Base-by-base conservation (phyloP, 2,329 filamentous ascomycete genomes). In the Rachicladosporium sp. region DNA sequence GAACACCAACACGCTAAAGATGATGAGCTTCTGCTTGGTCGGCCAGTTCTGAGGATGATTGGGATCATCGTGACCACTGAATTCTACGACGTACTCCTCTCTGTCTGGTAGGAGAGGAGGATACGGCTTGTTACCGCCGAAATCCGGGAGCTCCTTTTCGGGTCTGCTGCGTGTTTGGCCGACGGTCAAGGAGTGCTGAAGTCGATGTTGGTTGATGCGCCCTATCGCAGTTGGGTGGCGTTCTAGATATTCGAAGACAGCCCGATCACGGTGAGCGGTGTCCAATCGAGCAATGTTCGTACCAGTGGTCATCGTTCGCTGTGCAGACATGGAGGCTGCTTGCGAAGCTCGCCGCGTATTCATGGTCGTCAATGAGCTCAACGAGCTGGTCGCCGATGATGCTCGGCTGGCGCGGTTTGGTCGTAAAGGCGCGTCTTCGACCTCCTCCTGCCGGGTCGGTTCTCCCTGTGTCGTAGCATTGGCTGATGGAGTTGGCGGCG, bases 11-110 rank as follows among this genome's bases (percentile, higher is more conserved):
- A 86, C 78, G 31, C 70, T 69, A 12, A 77, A 74, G 0, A 79
- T 83, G 4, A 73, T 50, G 31, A 86, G 36, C 52, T 73, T 76
- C 76, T 93, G 94, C 67, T 83, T 88, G 54, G 64, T 73, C 0
- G 82, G 71, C 87, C 87, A 94, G 57, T 93, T 94, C 63, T 89
- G 82, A 1, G 85, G 81, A 60, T 93, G 86, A 44, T 88, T 55
- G 2, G 86, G 86, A 53, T 94, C 87, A 47, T 87, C 71, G 1
- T 77, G 80, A 0, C 86, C 87, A 50, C 88, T 80, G 54, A 93
- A 94, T 31, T 73, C 82, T 33, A 88, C 82, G 0, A 87, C 80
- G 53, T 86, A 88, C 46, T 82, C 75, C 50, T 87, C 82, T 49
- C 71, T 69, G n/a, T 77, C 74, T 2, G 81, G 80, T 30, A 88